Percentiles rank a stretch among this genome's conserved stretches.
phyloP scores from a whole-genome alignment of 2,329 filamentous ascomycete species.

The Huntiella moniliformis region DNA sequence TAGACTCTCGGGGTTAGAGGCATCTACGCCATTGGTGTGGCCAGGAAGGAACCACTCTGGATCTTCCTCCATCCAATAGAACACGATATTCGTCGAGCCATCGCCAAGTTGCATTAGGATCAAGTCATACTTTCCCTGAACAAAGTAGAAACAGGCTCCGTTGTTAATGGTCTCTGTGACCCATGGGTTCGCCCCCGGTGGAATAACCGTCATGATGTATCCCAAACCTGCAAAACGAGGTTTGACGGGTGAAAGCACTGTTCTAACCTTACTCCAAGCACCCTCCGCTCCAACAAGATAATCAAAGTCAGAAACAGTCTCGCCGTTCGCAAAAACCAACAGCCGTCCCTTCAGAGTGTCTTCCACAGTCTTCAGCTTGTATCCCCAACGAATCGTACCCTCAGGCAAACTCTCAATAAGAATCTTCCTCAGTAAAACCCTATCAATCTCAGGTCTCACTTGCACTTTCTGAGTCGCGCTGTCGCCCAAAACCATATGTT shows the following conservation, averaged over 20 bases:
- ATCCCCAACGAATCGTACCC: slow-evolving; percentile 27
- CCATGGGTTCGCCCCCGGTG: neutral
- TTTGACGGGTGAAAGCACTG: slow-evolving; percentile 20
- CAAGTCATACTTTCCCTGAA: neutral
- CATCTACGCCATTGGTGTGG: neutral
- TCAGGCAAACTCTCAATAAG: slow-evolving; percentile 26
- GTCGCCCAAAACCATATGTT: slow-evolving; percentile 13
- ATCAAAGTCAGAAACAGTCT: slow-evolving; percentile 21
- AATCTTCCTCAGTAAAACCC: slow-evolving; percentile 24
- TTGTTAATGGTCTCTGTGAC: neutral
- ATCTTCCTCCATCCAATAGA: neutral
- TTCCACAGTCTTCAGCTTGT: slow-evolving; percentile 20
- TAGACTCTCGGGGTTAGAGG: neutral
- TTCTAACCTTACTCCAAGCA: slow-evolving; percentile 21
- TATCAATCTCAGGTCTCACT: slow-evolving; percentile 35
- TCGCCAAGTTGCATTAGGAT: neutral
- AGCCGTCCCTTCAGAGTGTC: slow-evolving; percentile 19
- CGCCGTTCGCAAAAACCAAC: slow-evolving; percentile 22
- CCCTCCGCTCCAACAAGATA: slow-evolving; percentile 21
- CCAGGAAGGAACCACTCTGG: neutral
- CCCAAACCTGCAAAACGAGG: slow-evolving; percentile 25
- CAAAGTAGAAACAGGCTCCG: neutral
- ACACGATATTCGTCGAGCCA: neutral
- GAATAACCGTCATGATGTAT: neutral
- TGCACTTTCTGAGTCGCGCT: slow-evolving; percentile 15